Conservation (phyloP, 768 basidiomycete species). For the Tulasnella sp. region DNA sequence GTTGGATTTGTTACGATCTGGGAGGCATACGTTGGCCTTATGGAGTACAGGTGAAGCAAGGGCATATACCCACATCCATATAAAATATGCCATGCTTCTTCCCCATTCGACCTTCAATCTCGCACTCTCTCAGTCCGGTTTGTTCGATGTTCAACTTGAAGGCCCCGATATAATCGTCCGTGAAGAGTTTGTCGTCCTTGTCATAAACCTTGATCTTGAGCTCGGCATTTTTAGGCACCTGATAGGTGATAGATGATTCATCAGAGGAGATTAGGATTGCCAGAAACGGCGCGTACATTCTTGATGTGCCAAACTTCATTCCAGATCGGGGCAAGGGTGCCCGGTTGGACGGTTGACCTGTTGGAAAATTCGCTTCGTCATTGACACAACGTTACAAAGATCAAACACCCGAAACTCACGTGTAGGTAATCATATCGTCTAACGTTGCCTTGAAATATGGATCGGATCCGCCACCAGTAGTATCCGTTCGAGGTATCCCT, state of each 20-base stretch:
- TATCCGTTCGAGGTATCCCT: slow-evolving; percentile 61
- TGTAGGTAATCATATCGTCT: slow-evolving; percentile 54
- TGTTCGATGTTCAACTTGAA: slow-evolving; percentile 35
- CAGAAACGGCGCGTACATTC: slow-evolving; percentile 36
- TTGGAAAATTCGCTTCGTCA: neutral
- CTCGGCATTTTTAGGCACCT: slow-evolving; percentile 49
- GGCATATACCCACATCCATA: slow-evolving; percentile 45
- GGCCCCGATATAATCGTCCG: slow-evolving; percentile 59
- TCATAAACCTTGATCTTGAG: slow-evolving; percentile 57
- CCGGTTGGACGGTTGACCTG: slow-evolving; percentile 57
- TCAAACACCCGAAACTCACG: slow-evolving; percentile 37
- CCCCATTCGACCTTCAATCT: slow-evolving; percentile 47
- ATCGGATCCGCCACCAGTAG: slow-evolving; percentile 48
- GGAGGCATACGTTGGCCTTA: neutral
- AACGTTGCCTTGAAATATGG: slow-evolving; percentile 66
- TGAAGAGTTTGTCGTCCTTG: slow-evolving; percentile 51
- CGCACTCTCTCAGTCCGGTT: slow-evolving; percentile 55
- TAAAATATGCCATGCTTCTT: slow-evolving; percentile 51
- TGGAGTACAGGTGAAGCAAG: neutral
- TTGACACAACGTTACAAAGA: neutral
- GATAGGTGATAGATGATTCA: neutral
- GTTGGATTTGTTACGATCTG: slow-evolving; percentile 13
- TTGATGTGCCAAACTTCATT: slow-evolving; percentile 66
- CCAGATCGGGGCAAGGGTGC: slow-evolving; percentile 60
- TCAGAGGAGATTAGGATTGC: neutral